Evolutionary conservation across 495 filamentous ascomycete genomes (phyloP), one percentile per base, ranked within the genome.

Genomic region (Penicillium canariense): DNA sequence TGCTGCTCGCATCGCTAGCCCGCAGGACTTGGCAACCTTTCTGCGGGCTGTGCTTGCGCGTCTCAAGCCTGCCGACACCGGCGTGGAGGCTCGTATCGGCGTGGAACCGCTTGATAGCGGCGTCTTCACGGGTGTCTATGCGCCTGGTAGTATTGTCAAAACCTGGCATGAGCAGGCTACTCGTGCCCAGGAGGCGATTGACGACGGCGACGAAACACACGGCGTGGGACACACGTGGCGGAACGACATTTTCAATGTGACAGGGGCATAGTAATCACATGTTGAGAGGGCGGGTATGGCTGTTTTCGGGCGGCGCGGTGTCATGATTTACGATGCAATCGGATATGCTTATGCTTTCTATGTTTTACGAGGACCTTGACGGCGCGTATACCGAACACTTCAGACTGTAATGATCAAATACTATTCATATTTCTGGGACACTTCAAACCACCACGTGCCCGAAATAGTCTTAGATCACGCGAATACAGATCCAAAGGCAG

Each of bases 141-240:
- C 93, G 5, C 93, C 93, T 0, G 91, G 90, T 0, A 95, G 90
- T 68, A 69, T 96, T 9, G 87, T 93, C 30, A 90, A 89, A 74
- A 65, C 92, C 20, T 96, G 90, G 89, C 80, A 91, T 52, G 88
- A 91, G 35, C 86, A 95, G 66, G 89, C 84, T 0, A 70, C 70
- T 27, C 72, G 78, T 54, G 91, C 89, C 3, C 81, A 85, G 25
- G 86, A 84, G 45, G 78, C 79, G 17, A 74, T 77, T 52, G 78
- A 77, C 22, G 79, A 81, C 39, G 88, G 88, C 0, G 75, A 76
- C 45, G 70, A 74, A 23, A 71, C 59, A 11, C 61, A 66, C 6
- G 76, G 74, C 1, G 47, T 73, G 48, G 62, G 65, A 14, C 52
- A 60, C 40, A 76, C 69, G 1, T 96, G 92, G 93, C 75, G 88